These are phyloP conservation scores for Talaromyces proteolyticus DNA, from an alignment of 495 filamentous ascomycete species.

Conservation along the genomic window DNA sequence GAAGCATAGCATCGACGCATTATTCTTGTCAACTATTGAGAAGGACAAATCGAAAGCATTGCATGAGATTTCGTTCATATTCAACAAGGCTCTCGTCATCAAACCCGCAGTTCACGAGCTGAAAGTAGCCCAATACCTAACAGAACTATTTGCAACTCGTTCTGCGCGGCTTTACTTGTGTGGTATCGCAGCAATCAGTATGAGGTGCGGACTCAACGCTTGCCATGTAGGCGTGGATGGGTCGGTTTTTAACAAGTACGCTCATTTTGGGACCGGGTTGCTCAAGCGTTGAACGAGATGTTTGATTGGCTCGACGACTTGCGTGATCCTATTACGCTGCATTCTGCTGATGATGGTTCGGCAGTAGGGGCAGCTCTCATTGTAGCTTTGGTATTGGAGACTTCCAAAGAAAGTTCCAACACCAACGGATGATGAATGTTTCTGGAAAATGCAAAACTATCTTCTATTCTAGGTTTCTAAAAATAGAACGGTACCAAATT, in stretches of 20 bases:
- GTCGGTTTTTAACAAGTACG: slow-evolving; percentile 90
- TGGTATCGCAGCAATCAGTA: slow-evolving; percentile 86
- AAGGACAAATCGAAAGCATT: slow-evolving; percentile 64
- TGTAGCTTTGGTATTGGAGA: slow-evolving; percentile 15
- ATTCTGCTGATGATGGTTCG: slow-evolving; percentile 25
- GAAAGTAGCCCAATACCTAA: slow-evolving; percentile 71
- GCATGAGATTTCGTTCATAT: slow-evolving; percentile 65
- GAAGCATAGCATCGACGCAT: slow-evolving; percentile 73
- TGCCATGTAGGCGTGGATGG: slow-evolving; percentile 94
- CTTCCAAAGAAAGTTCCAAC: background rate
- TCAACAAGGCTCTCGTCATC: slow-evolving; percentile 64
- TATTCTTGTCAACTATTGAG: slow-evolving; percentile 73
- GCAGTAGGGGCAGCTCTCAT: slow-evolving; percentile 26
- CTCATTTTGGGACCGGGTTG: slow-evolving; percentile 80
- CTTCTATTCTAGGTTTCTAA: no score
- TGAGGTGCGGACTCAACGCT: slow-evolving; percentile 69
- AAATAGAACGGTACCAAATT: no score
- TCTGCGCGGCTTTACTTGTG: slow-evolving; percentile 86
- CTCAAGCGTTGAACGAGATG: slow-evolving; percentile 60
- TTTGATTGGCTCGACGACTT: slow-evolving; percentile 19
- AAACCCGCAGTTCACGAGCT: slow-evolving; percentile 60
- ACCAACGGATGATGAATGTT: no score
- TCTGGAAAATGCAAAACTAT: no score
- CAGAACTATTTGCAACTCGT: slow-evolving; percentile 82
- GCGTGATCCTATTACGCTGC: slow-evolving; percentile 18